Conservation (phyloP, 345 rosid species). For the Populus euphratica region DNA sequence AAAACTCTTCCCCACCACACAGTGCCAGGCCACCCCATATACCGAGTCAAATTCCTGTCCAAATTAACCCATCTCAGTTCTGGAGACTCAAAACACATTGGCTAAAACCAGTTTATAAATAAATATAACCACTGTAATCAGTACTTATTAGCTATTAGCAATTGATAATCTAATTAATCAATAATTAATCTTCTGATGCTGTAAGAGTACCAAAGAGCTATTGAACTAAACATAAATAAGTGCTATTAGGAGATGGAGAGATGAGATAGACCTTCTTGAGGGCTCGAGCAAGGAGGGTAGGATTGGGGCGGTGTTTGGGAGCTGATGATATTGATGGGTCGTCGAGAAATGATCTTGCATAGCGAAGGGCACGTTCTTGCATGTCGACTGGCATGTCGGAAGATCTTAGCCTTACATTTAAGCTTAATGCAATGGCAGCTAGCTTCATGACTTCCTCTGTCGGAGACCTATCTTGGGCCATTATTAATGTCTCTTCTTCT, state of each 20-base stretch:
- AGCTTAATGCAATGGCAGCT: slow-evolving; percentile 38
- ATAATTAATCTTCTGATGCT: no score
- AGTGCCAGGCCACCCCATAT: slow-evolving; percentile 48
- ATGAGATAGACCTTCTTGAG: slow-evolving; percentile 30
- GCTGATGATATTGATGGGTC: background rate
- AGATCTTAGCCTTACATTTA: slow-evolving; percentile 35
- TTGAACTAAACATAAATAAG: background rate
- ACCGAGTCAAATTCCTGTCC: slow-evolving; percentile 39
- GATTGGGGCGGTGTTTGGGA: slow-evolving; percentile 22
- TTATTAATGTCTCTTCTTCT: background rate
- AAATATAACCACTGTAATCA: background rate
- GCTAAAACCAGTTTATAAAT: background rate
- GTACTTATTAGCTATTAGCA: background rate
- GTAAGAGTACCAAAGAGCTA: background rate
- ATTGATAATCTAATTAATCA: no score
- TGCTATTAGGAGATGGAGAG: background rate
- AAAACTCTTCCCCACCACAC: slow-evolving; percentile 44
- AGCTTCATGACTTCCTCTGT: slow-evolving; percentile 27
- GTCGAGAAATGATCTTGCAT: slow-evolving; percentile 29
- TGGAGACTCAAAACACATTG: background rate
- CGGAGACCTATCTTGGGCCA: slow-evolving; percentile 10
- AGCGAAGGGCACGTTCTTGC: slow-evolving; percentile 42
- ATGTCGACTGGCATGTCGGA: slow-evolving; percentile 39
- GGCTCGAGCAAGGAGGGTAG: slow-evolving; percentile 38
- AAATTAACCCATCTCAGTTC: background rate